Evolutionary conservation across 345 rosid genomes (phyloP).

Genomic region (Isatis tinctoria): DNA sequence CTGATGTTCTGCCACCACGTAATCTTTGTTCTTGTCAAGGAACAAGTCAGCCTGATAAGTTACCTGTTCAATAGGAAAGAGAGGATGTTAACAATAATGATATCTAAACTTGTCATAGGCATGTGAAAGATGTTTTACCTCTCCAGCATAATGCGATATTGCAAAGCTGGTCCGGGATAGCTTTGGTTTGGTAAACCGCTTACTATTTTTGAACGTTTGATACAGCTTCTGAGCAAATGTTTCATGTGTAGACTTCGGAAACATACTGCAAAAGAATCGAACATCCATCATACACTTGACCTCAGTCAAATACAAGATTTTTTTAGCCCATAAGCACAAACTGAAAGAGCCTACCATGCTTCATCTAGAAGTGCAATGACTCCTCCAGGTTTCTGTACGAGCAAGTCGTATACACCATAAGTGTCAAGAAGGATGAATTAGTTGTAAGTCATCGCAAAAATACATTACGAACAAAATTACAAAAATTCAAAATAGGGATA

Average conservation of each 20-base stretch:
- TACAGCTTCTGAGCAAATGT: conserved; percentile 98
- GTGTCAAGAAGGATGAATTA: conserved; percentile 6
- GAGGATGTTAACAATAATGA: conserved; percentile 12
- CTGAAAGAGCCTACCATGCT: conserved; percentile 67
- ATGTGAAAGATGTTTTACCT: conserved; percentile 50
- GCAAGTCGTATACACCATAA: conserved; percentile 8
- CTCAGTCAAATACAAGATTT: conserved; percentile 6
- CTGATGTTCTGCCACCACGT: conserved; percentile 99
- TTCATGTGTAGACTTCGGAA: conserved; percentile 97
- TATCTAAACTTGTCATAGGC: conserved; percentile 15
- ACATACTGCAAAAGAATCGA: conserved; percentile 67
- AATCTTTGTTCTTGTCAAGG: conserved; percentile 99
- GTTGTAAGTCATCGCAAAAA: background rate
- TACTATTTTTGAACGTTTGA: conserved; percentile 91
- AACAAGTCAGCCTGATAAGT: conserved; percentile 86
- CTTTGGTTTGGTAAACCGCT: conserved; percentile 97
- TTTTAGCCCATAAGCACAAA: conserved; percentile 7
- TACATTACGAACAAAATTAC: background rate
- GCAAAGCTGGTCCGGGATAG: conserved; percentile 95
- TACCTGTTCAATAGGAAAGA: conserved; percentile 49
- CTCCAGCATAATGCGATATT: conserved; percentile 98
- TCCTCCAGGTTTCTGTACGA: conserved; percentile 97
- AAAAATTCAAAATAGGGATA: conserved; percentile 19
- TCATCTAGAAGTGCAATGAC: conserved; percentile 96
- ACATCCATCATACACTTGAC: conserved; percentile 10